Evolutionary conservation across 225 moss, liverwort and hornwort species (phyloP), one percentile per base, ranked within the genome.

Genomic region (Polytrichum formosum): DNA sequence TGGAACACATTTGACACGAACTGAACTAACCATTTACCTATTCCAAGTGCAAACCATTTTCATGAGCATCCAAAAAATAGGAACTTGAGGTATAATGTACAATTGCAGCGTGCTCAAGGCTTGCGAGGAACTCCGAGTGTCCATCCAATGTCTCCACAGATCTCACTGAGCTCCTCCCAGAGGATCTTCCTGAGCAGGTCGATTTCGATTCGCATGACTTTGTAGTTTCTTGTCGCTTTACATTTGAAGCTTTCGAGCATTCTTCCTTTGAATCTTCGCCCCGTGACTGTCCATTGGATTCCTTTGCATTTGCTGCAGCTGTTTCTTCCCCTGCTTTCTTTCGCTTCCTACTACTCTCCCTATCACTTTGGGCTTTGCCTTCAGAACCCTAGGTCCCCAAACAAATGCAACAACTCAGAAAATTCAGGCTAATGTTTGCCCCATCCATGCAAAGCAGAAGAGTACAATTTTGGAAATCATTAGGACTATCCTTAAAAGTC

Each of bases 51-150:
- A n/a, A 61, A 16, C 16, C 23, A 26, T 22, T 61, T 61, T 61
- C 21, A 65, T 25, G 65, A 9, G 7, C 65, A 28, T 25, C 25
- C 18, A 19, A 23, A 30, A 64, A 7, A 29, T 1, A 7, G 16
- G 13, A 46, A 46, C 13, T 46, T 46, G 46, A 46, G 46, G 46
- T 13, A 46, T 46, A 46, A 46, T 1, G 3, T 78, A 83, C 83
- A 68, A 73, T 73, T 9, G 79, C 83, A 26, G 83, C 79, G 28
- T 83, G 79, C 55, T 76, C 79, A 55, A 83, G 79, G 35, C 83
- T 79, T 71, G 79, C 83, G 33, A 83, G 68, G 67, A 83, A 77
- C 64, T 83, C 76, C 4, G 70, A 74, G 18, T 83, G 76, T 28
- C 76, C 83, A 63, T 83, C 79, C 33, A 83, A 56, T 18, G 76